These are phyloP conservation scores for Torulaspora gathmanii DNA, from an alignment of 805 yeast species.

Conservation along the genomic window DNA sequence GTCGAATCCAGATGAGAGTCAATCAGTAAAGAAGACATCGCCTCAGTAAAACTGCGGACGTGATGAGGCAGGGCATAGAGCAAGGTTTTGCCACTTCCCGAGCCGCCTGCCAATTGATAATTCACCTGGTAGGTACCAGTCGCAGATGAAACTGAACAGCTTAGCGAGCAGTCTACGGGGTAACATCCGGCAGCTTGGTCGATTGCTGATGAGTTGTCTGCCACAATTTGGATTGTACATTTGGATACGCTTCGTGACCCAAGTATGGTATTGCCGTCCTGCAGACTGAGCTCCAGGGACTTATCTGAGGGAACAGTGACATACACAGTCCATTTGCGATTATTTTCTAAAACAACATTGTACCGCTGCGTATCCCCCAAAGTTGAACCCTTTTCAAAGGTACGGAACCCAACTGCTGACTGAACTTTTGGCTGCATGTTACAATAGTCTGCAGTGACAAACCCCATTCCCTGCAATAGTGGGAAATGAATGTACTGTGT, in stretches of 20 bases:
- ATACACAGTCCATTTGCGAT: slow-evolving; percentile 63
- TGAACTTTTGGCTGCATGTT: slow-evolving; percentile 49
- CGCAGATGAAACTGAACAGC: slow-evolving; percentile 40
- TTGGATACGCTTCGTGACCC: slow-evolving; percentile 36
- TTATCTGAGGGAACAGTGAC: slow-evolving; percentile 45
- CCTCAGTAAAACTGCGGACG: slow-evolving; percentile 40
- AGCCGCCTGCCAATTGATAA: slow-evolving; percentile 44
- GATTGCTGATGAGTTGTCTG: slow-evolving; percentile 43
- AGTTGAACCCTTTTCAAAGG: slow-evolving; percentile 40
- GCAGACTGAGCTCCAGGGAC: slow-evolving; percentile 53
- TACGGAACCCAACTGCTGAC: slow-evolving; percentile 62
- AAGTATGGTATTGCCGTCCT: slow-evolving; percentile 18
- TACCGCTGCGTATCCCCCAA: slow-evolving; percentile 48
- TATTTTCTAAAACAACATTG: slow-evolving; percentile 49
- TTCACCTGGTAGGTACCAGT: slow-evolving; percentile 41
- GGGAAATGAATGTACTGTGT: slow-evolving; percentile 49
- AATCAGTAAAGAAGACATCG: slow-evolving; percentile 22
- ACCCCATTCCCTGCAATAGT: slow-evolving; percentile 77
- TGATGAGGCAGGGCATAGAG: slow-evolving; percentile 71
- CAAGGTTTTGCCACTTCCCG: slow-evolving; percentile 42
- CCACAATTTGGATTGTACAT: slow-evolving; percentile 55
- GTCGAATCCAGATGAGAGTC: slow-evolving; percentile 42
- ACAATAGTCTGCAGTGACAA: slow-evolving; percentile 62
- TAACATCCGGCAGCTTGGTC: slow-evolving; percentile 63
- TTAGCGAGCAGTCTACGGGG: slow-evolving; percentile 45